These are phyloP conservation scores for Mycena capillaripes DNA, from an alignment of 768 basidiomycete genomes.

Conservation along the genomic window DNA sequence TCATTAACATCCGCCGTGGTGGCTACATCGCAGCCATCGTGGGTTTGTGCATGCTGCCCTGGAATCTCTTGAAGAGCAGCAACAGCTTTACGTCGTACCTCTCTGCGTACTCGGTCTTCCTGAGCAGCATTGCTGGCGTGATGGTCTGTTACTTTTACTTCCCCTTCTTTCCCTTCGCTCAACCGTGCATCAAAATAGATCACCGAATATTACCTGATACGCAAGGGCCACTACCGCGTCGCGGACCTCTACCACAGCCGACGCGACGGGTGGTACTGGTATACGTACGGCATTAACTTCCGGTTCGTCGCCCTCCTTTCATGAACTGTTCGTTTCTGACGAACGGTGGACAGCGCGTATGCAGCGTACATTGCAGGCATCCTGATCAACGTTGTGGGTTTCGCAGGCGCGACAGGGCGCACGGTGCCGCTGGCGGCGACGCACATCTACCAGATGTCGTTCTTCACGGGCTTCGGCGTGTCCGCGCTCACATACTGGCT, in stretches of 20 bases:
- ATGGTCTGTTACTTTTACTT: slow-evolving; percentile 62
- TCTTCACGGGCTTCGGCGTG: slow-evolving; percentile 87
- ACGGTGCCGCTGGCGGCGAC: slow-evolving; percentile 77
- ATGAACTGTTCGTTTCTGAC: neutral
- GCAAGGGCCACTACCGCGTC: slow-evolving; percentile 79
- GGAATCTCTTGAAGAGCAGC: slow-evolving; percentile 81
- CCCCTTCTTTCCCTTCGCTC: neutral
- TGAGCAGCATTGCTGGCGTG: slow-evolving; percentile 85
- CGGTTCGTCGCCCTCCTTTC: slow-evolving; percentile 55
- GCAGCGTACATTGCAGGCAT: slow-evolving; percentile 81
- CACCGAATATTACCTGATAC: slow-evolving; percentile 83
- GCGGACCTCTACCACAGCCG: slow-evolving; percentile 75
- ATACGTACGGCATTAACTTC: slow-evolving; percentile 81
- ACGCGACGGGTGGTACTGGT: slow-evolving; percentile 79
- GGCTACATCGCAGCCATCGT: slow-evolving; percentile 87
- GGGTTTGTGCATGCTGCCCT: slow-evolving; percentile 81
- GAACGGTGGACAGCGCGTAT: slow-evolving; percentile 62
- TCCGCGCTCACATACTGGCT: slow-evolving; percentile 73
- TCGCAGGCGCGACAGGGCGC: slow-evolving; percentile 79
- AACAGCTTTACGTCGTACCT: slow-evolving; percentile 87
- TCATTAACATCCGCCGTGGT: slow-evolving; percentile 87
- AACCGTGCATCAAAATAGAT: slow-evolving; percentile 57
- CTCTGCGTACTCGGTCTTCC: slow-evolving; percentile 85
- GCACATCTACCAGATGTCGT: slow-evolving; percentile 82
- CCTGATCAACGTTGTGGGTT: slow-evolving; percentile 86